These are phyloP conservation scores for Trichoderma oligosporum DNA, from an alignment of 2,329 filamentous ascomycete genomes.

Conservation along the genomic window DNA sequence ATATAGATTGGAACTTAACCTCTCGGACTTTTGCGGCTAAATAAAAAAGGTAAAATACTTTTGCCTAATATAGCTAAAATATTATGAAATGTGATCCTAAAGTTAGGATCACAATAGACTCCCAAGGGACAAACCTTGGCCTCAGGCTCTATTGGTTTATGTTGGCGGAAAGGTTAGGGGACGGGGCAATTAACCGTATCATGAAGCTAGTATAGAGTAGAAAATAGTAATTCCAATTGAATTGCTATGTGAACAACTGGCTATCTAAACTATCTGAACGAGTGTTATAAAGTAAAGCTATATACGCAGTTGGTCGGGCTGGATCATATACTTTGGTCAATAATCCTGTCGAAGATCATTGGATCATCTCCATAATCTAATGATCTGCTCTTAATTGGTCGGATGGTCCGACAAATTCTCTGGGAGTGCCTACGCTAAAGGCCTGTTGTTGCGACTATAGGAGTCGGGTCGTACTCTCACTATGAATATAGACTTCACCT, in stretches of 20 bases:
- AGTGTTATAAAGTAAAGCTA: not conserved
- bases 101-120: not conserved
- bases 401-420: too few species aligned
- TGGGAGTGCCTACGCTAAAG: too few species aligned
- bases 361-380: not conserved
- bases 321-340: not conserved
- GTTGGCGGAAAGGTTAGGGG: not conserved
- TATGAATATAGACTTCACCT: not conserved
- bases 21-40: slow-evolving; percentile 1
- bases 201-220: not conserved
- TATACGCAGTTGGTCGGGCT: not conserved
- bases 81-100: not conserved
- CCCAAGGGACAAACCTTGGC: not conserved
- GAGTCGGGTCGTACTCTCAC: not conserved
- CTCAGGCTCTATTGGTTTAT: not conserved
- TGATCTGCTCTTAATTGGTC: not conserved
- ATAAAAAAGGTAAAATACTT: not conserved
- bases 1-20: slow-evolving; percentile 2
- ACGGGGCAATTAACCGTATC: not conserved
- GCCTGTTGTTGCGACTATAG: not conserved
- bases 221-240: slow-evolving; percentile 1
- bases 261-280: not conserved
- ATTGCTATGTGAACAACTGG: not conserved
- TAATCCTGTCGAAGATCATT: not conserved
- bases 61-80: slow-evolving; percentile 6